These are phyloP conservation scores for Diaporthe velutina DNA, from an alignment of 2,329 filamentous ascomycete species.

Conservation along the genomic window DNA sequence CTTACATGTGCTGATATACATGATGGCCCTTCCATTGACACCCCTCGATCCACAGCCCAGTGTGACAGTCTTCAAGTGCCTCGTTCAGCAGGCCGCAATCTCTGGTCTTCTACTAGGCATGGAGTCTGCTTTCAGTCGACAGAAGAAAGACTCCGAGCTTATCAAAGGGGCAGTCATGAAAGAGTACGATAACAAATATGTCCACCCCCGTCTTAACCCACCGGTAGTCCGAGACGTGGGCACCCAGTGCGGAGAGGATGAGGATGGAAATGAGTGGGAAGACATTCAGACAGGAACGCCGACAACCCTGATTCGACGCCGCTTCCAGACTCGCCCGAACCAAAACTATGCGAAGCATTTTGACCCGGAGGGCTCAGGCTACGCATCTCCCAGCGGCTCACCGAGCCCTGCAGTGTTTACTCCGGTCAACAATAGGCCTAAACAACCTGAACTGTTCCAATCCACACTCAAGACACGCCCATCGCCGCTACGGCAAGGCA, in stretches of 20 bases:
- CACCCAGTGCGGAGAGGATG: constrained; percentile 76
- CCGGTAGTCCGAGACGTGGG: constrained; percentile 82
- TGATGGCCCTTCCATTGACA: constrained; percentile 85
- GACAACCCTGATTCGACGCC: constrained; percentile 74
- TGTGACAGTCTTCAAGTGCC: constrained; percentile 84
- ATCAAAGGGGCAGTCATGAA: constrained; percentile 93
- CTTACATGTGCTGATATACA: constrained; percentile 91
- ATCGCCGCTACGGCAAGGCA: constrained; percentile 47
- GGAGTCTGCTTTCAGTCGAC: constrained; percentile 81
- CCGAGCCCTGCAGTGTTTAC: constrained; percentile 59
- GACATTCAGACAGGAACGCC: constrained; percentile 66
- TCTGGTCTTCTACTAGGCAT: constrained; percentile 83
- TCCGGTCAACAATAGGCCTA: constrained; percentile 48
- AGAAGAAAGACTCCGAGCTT: constrained; percentile 85
- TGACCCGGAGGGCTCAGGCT: constrained; percentile 69
- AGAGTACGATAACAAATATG: constrained; percentile 96
- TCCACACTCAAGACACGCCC: constrained; percentile 37
- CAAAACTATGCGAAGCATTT: constrained; percentile 81
- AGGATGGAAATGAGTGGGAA: constrained; percentile 58
- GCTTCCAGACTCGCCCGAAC: constrained; percentile 87
- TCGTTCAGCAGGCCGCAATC: constrained; percentile 81
- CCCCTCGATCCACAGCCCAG: constrained; percentile 84
- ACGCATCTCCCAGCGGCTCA: constrained; percentile 52
- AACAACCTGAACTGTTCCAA: constrained; percentile 52
- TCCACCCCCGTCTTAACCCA: constrained; percentile 85